These are phyloP conservation scores for Sungouiella thailandica DNA, from an alignment of 805 yeast species.

Conservation along the genomic window DNA sequence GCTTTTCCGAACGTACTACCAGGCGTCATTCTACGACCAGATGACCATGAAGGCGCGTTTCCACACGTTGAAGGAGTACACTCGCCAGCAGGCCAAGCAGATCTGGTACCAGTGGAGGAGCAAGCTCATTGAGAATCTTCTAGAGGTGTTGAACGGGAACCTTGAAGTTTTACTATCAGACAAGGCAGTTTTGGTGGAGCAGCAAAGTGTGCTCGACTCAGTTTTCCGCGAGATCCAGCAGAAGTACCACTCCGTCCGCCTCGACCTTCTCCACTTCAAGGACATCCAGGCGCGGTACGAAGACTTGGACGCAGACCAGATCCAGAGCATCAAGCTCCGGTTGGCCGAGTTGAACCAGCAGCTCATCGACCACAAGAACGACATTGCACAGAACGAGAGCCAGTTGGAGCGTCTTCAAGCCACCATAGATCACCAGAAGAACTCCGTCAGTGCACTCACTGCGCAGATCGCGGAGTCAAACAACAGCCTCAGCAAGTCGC, in stretches of 20 bases:
- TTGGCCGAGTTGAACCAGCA: slow-evolving; percentile 14
- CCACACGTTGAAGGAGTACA: slow-evolving; percentile 43
- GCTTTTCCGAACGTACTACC: slow-evolving; percentile 45
- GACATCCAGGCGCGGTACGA: slow-evolving; percentile 12
- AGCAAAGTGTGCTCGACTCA: slow-evolving; percentile 11
- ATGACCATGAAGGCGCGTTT: slow-evolving; percentile 44
- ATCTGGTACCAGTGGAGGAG: slow-evolving; percentile 64
- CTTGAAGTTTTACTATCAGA: slow-evolving; percentile 18
- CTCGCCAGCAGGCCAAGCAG: slow-evolving; percentile 48
- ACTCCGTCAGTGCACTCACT: slow-evolving; percentile 18
- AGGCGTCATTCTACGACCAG: slow-evolving; percentile 33
- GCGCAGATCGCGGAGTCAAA: slow-evolving; percentile 2
- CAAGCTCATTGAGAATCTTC: slow-evolving; percentile 44
- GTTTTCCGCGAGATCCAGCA: slow-evolving; percentile 8
- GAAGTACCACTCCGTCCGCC: slow-evolving; percentile 8
- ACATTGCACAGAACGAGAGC: slow-evolving; percentile 11
- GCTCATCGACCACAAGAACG: slow-evolving; percentile 9
- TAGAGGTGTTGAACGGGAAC: slow-evolving; percentile 24
- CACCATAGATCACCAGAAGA: slow-evolving; percentile 15
- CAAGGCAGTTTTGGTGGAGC: slow-evolving; percentile 9
- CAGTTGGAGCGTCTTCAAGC: slow-evolving; percentile 8
- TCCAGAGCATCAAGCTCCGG: slow-evolving; percentile 6
- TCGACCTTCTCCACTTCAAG: slow-evolving; percentile 15
- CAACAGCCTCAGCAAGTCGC: slow-evolving; percentile 5
- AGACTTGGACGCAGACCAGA: slow-evolving; percentile 13